Conservation (phyloP, 2,329 filamentous ascomycete species). For the Apiospora pterosperma region DNA sequence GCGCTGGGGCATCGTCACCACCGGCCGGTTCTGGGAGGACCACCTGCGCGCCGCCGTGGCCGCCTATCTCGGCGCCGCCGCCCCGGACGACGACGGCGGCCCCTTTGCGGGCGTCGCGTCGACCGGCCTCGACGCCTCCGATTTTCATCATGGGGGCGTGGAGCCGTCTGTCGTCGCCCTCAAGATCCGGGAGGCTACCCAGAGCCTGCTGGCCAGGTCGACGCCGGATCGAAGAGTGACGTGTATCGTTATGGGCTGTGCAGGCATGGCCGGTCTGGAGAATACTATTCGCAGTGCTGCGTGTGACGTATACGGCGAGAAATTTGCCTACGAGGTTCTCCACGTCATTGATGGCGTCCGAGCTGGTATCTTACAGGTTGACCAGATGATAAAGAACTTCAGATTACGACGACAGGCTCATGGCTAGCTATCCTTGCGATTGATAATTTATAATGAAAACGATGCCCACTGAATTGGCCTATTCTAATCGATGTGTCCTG, state of each 20-base stretch:
- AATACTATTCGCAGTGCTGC: conserved; percentile 70
- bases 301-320: conserved; percentile 58
- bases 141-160: conserved; percentile 67
- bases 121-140: conserved; percentile 74
- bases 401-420: conserved; percentile 18
- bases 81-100: conserved; percentile 22
- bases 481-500: conserved; percentile 53
- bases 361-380: conserved; percentile 62
- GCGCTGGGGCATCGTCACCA: conserved; percentile 84
- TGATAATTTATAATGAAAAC: not conserved
- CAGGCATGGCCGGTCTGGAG: conserved; percentile 86
- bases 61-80: conserved; percentile 54
- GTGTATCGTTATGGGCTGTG: conserved; percentile 81
- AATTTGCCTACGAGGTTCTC: conserved; percentile 50
- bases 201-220: conserved; percentile 54
- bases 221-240: conserved; percentile 39
- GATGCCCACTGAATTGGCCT: not conserved
- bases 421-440: not conserved
- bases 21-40: conserved; percentile 77
- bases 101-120: conserved; percentile 79
- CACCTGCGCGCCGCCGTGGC: conserved; percentile 66
- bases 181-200: conserved; percentile 69
- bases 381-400: conserved; percentile 47
- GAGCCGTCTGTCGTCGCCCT: conserved; percentile 59
- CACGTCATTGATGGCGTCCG: conserved; percentile 78